phyloP scores from a whole-genome alignment of 768 basidiomycete genomes.

The Macrolepiota fuliginosa region DNA sequence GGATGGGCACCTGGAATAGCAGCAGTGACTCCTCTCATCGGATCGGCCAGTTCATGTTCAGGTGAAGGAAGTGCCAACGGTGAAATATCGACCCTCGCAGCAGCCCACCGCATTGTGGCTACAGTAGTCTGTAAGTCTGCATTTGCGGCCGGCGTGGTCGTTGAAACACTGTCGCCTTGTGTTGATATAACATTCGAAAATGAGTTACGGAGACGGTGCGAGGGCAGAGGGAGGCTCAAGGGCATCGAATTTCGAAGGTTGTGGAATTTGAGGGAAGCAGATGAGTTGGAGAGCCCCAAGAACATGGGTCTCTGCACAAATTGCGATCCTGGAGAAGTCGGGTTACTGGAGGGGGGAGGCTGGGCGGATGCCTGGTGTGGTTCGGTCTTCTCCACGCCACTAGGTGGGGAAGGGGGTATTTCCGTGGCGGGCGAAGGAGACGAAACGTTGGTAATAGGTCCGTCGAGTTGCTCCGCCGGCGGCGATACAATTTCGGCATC shows the following conservation, averaged over 20 bases:
- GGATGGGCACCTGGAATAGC: constrained; percentile 64
- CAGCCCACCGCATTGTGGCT: constrained; percentile 86
- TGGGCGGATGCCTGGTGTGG: background rate
- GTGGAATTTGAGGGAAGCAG: constrained; percentile 20
- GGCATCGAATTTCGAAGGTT: constrained; percentile 20
- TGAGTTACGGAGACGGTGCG: constrained; percentile 33
- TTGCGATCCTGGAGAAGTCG: background rate
- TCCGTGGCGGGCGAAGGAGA: background rate
- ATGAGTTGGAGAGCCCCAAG: background rate
- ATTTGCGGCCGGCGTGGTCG: constrained; percentile 26
- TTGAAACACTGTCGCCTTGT: constrained; percentile 14
- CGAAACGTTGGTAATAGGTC: background rate
- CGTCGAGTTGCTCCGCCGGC: background rate
- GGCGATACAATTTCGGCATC: constrained; percentile 12
- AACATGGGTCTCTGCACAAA: constrained; percentile 1
- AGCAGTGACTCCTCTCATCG: constrained; percentile 74
- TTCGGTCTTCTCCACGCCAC: background rate
- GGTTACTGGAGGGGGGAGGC: background rate
- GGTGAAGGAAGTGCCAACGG: constrained; percentile 88
- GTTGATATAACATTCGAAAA: constrained; percentile 22
- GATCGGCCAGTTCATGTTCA: constrained; percentile 89
- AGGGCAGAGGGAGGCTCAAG: constrained; percentile 22
- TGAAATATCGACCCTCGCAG: constrained; percentile 76
- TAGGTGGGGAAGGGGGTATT: background rate
- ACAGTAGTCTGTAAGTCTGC: constrained; percentile 65